A percentile compares a stretch with the other conserved stretches of the same genome.
Conservation (phyloP, 176 grass and related monocot species). For the Carex pumila region DNA sequence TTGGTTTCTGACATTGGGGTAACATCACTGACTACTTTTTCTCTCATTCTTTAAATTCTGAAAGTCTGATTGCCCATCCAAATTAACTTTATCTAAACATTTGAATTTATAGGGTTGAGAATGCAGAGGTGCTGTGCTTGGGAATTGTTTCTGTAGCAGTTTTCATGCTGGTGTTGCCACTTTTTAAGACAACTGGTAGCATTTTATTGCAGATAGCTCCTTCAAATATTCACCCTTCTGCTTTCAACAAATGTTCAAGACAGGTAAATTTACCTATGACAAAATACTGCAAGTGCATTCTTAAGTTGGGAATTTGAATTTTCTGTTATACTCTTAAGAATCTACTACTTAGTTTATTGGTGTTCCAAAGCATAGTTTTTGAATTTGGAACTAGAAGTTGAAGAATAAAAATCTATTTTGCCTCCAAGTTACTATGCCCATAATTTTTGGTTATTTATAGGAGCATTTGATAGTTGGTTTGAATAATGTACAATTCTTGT, state of each 20-base stretch:
- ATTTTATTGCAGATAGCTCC: conserved; percentile 89
- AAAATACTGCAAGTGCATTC: neutral
- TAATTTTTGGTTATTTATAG: neutral
- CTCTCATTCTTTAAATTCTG: neutral
- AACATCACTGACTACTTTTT: conserved; percentile 10
- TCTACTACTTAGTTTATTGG: neutral
- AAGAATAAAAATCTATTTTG: neutral
- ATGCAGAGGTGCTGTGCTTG: conserved; percentile 83
- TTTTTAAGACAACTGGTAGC: conserved; percentile 80
- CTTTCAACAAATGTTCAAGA: conserved; percentile 72
- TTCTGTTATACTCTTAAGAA: neutral
- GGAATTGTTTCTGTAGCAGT: conserved; percentile 89
- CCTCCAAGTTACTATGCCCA: neutral
- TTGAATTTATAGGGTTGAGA: conserved; percentile 61
- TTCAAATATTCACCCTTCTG: conserved; percentile 69
- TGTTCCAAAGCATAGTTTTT: neutral
- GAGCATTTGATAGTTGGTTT: neutral
- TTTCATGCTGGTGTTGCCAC: conserved; percentile 87
- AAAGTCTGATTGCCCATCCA: neutral
- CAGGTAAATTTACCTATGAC: conserved; percentile 42
- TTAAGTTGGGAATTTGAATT: neutral
- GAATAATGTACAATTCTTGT: neutral
- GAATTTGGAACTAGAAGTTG: neutral
- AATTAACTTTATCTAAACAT: neutral
- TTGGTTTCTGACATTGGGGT: conserved; percentile 93